Evolutionary conservation across 2,329 filamentous ascomycete species (phyloP).

Genomic region (Mycosphaerella sp.): DNA sequence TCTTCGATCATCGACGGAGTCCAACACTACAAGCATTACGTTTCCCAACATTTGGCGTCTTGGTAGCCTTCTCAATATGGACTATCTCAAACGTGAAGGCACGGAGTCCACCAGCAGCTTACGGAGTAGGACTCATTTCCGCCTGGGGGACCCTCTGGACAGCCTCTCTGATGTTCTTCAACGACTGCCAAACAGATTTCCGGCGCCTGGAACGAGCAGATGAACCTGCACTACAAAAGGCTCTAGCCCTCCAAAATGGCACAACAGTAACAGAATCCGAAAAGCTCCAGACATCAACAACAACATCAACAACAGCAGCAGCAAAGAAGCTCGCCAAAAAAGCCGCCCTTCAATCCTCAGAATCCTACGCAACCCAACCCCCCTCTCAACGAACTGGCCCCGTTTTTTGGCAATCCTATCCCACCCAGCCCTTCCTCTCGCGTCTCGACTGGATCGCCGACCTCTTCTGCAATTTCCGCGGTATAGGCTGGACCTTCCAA

Average conservation of each 20-base stretch:
- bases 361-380: slow-evolving; percentile 3
- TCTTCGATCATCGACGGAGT: slow-evolving; percentile 44
- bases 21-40: slow-evolving; percentile 39
- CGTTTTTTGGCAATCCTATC: slow-evolving; percentile 51
- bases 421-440: slow-evolving; percentile 42
- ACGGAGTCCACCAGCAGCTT: slow-evolving; percentile 47
- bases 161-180: slow-evolving; percentile 48
- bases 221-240: neutral
- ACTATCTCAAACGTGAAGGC: slow-evolving; percentile 43
- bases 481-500: slow-evolving; percentile 56
- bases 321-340: neutral
- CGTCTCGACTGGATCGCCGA: slow-evolving; percentile 55
- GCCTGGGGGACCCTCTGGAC: slow-evolving; percentile 52
- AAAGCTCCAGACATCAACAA: neutral
- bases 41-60: slow-evolving; percentile 42
- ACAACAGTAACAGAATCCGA: slow-evolving; percentile 5
- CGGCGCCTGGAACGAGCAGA: slow-evolving; percentile 47
- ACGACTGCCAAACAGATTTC: slow-evolving; percentile 52
- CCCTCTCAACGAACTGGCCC: slow-evolving; percentile 17
- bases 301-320: neutral
- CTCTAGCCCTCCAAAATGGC: neutral
- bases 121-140: slow-evolving; percentile 50
- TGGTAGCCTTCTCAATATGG: slow-evolving; percentile 41
- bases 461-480: slow-evolving; percentile 53
- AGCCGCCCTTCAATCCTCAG: neutral